Evolutionary conservation across 192 early-diverging fungal species (phyloP).

Genomic region (Podila horticola): DNA sequence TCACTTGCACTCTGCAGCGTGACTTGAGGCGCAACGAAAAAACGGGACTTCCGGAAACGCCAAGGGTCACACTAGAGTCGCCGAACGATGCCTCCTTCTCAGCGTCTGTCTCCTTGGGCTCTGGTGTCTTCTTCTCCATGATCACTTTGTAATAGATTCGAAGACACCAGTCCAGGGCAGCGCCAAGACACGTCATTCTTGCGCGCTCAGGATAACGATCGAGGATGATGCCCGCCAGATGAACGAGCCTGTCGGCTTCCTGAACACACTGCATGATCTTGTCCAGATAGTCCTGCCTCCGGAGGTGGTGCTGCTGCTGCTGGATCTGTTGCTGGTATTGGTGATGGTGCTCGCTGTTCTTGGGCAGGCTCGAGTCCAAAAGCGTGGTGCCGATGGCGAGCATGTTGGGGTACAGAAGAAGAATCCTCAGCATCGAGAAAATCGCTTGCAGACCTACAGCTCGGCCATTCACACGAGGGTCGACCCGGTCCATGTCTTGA

Average conservation of each 20-base stretch:
- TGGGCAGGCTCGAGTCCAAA: not conserved
- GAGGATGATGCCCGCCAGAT: slow-evolving; percentile 7
- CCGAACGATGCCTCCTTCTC: not conserved
- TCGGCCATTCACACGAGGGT: slow-evolving; percentile 44
- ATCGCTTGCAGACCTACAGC: slow-evolving; percentile 34
- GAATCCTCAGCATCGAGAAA: slow-evolving; percentile 28
- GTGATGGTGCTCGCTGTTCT: not conserved
- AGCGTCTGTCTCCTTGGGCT: not conserved
- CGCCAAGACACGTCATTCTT: slow-evolving; percentile 23
- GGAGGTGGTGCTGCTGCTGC: slow-evolving; percentile 21
- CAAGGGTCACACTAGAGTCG: not conserved
- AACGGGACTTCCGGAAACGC: not conserved
- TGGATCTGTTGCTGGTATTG: not conserved
- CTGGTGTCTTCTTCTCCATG: slow-evolving; percentile 9
- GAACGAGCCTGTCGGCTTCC: slow-evolving; percentile 33
- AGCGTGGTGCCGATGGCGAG: slow-evolving; percentile 32
- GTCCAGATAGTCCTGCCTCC: slow-evolving; percentile 27
- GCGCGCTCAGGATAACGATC: slow-evolving; percentile 40
- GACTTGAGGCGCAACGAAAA: slow-evolving; percentile 26
- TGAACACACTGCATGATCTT: slow-evolving; percentile 43
- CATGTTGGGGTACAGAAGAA: slow-evolving; percentile 38
- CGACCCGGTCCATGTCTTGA: slow-evolving; percentile 16
- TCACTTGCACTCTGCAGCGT: slow-evolving; percentile 12
- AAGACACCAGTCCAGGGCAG: slow-evolving; percentile 45
- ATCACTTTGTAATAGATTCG: slow-evolving; percentile 41